Conservation (phyloP, 2,329 filamentous ascomycete species). For the Myriosclerotinia scirpicola region DNA sequence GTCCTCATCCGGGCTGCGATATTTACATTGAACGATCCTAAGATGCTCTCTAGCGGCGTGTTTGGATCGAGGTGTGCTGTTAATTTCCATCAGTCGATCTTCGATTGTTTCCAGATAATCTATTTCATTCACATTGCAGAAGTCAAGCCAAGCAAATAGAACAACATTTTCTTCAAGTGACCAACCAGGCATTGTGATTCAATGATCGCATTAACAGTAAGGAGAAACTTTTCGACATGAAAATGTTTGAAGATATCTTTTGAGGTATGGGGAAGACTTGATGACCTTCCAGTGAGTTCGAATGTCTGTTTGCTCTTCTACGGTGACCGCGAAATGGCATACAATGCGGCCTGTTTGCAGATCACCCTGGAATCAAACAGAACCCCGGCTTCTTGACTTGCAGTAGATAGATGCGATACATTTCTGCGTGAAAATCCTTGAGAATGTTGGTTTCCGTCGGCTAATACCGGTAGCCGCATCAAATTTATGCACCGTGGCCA, state of each 20-base stretch:
- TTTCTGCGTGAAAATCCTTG: background rate
- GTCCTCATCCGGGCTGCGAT: background rate
- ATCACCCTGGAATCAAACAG: background rate
- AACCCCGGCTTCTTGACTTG: background rate
- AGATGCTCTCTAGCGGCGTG: background rate
- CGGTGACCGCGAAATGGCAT: background rate
- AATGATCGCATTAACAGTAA: background rate
- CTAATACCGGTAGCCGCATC: background rate
- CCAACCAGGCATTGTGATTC: background rate
- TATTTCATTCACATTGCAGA: background rate
- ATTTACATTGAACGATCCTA: background rate
- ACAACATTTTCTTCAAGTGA: background rate
- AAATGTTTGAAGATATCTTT: background rate
- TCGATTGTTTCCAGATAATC: slow-evolving; percentile 6
- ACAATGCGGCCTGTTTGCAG: background rate
- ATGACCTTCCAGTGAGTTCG: background rate
- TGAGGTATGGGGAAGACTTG: background rate
- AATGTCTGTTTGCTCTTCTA: background rate
- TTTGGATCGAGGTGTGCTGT: background rate
- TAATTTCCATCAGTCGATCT: background rate
- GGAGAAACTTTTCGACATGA: no score
- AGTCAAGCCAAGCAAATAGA: slow-evolving; percentile 24
- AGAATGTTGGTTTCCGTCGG: background rate
- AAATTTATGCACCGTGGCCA: background rate
- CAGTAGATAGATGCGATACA: background rate